Evolutionary conservation across 306 rosid genomes (phyloP).

Genomic region (Glycine latifolia): DNA sequence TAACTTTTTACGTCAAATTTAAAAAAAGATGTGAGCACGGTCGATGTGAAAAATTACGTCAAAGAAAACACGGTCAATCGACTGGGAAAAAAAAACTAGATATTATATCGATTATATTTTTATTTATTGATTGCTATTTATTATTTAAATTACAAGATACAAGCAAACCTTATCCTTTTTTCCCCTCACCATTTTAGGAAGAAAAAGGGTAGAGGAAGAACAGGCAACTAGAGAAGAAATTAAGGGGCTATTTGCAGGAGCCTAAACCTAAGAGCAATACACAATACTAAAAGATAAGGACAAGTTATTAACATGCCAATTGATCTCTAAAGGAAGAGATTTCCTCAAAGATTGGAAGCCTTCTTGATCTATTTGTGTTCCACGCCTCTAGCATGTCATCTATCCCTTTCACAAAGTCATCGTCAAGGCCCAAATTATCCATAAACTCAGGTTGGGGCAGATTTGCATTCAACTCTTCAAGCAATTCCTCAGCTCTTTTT

Average conservation of each 20-base stretch:
- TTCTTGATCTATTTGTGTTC: slow-evolving; percentile 68
- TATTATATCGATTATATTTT: too few relatives aligned
- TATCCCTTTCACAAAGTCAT: slow-evolving; percentile 69
- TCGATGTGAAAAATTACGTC: too few relatives aligned
- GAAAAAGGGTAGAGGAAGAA: slow-evolving; percentile 43
- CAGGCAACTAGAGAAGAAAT: background rate
- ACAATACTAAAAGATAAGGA: background rate
- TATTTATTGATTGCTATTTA: background rate
- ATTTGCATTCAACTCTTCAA: slow-evolving; percentile 51
- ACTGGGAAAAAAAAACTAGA: too few relatives aligned
- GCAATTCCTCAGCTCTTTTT: slow-evolving; percentile 65
- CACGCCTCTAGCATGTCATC: slow-evolving; percentile 67
- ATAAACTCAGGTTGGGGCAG: slow-evolving; percentile 15
- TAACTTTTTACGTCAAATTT: too few relatives aligned
- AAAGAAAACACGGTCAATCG: too few relatives aligned
- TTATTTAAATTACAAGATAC: slow-evolving; percentile 33
- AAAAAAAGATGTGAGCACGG: too few relatives aligned
- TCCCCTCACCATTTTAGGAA: slow-evolving; percentile 43
- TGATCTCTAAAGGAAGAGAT: slow-evolving; percentile 82
- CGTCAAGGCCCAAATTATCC: slow-evolving; percentile 57
- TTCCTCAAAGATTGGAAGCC: slow-evolving; percentile 93
- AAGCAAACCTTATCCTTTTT: slow-evolving; percentile 27
- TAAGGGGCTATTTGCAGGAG: background rate
- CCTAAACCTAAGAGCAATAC: slow-evolving; percentile 33
- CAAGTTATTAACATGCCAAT: slow-evolving; percentile 67